Evolutionary conservation across 2,329 filamentous ascomycete species (phyloP).

Genomic region (Phaeosphaeria sp.): DNA sequence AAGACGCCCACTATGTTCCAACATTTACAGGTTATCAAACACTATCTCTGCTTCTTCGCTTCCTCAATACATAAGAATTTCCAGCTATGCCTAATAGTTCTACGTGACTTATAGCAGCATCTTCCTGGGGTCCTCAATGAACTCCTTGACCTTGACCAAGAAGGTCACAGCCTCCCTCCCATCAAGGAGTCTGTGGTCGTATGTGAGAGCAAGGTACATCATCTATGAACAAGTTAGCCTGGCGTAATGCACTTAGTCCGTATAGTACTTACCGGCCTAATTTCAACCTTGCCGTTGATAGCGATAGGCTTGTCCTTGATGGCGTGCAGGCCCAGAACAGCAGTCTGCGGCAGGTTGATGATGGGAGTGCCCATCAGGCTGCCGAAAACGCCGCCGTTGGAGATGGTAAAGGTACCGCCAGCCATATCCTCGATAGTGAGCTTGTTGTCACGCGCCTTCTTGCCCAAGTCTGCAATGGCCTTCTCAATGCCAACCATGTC

Average conservation of each 20-base stretch:
- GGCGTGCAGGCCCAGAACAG: conserved; percentile 90
- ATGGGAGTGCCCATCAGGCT: conserved; percentile 98
- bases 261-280: conserved; percentile 69
- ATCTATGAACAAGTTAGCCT: conserved; percentile 60
- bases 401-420: conserved; percentile 96
- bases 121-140: conserved; percentile 90
- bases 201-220: conserved; percentile 99
- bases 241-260: neutral
- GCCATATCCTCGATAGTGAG: conserved; percentile 99
- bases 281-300: conserved; percentile 92
- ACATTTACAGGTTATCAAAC: conserved; percentile 2
- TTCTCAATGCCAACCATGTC: conserved; percentile 90
- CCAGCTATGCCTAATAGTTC: conserved; percentile 2
- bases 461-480: conserved; percentile 89
- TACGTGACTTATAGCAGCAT: conserved; percentile 71
- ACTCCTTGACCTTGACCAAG: conserved; percentile 96
- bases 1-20: neutral
- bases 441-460: conserved; percentile 97
- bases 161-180: conserved; percentile 96
- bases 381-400: conserved; percentile 95
- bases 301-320: conserved; percentile 94
- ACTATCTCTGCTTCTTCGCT: neutral
- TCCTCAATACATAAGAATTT: neutral
- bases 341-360: conserved; percentile 94
- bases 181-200: conserved; percentile 95